A percentile compares a stretch with the other conserved stretches of the same genome.
Conservation (phyloP, 148 eudicot species). For the Heliamphora exappendiculata region DNA sequence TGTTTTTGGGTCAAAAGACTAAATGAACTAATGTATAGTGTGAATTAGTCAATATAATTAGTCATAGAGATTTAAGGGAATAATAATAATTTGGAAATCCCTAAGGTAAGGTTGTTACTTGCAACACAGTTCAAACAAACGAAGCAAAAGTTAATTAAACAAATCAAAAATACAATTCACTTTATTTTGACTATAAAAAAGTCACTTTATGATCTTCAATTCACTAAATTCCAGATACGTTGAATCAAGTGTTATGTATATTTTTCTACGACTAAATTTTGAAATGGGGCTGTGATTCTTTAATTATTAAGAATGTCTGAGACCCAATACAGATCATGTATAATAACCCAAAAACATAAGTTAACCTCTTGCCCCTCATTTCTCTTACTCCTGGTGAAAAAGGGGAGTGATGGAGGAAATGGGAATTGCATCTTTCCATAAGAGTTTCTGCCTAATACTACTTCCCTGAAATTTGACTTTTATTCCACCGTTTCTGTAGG, state of each 20-base stretch:
- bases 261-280: background rate
- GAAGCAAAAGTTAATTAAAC: background rate
- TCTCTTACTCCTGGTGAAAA: background rate
- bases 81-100: background rate
- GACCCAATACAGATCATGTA: too few species aligned
- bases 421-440: background rate
- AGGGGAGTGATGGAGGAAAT: background rate
- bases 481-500: constrained; percentile 30
- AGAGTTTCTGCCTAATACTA: background rate
- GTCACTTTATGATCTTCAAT: too few species aligned
- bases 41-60: background rate
- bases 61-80: background rate
- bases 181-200: too few species aligned
- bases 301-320: too few species aligned
- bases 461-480: background rate
- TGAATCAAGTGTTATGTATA: background rate
- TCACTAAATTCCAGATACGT: background rate
- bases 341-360: background rate
- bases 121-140: background rate
- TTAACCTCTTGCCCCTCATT: too few species aligned
- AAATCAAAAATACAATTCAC: too few species aligned
- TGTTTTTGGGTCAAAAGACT: background rate
- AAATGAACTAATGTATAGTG: background rate
- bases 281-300: background rate
- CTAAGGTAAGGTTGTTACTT: background rate